Base-by-base conservation (phyloP, 371 early-diverging fungal species). In the Rhizopus arrhizus region DNA sequence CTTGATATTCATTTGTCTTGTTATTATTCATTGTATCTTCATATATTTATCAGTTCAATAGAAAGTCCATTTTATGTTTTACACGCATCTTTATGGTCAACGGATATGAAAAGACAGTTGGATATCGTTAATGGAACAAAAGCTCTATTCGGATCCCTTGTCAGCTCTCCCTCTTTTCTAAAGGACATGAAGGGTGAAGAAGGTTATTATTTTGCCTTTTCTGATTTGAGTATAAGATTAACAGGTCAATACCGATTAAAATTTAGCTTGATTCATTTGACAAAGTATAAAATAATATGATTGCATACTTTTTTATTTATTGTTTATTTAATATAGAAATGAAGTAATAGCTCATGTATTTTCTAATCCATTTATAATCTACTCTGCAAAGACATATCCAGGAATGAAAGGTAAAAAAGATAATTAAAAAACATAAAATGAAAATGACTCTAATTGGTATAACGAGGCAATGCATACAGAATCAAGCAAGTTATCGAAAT, bases 381-480 rank as follows among this genome's bases (percentile, higher is more conserved):
- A 69, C 52, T 63, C 80, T 9, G 83, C 84, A n/a, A 85, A 84
- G 61, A 31, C 59, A 5, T 88, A 87, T 58, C 89, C 87, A 5
- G 87, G 89, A 5, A 85, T 87, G 86, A 77, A 81, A 53, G 85
- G 86, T 87, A 74, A 22, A 22, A 22, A 22, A 22, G 22, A 22
- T 22, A 22, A 22, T 22, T 22, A 22, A 22, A 22, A 22, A 22
- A 22, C 22, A 22, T 22, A 22, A 22, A 22, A 22, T 22, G 22
- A 22, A 22, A 22, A 22, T 22, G 0, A 22, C 22, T 22, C 22
- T 22, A 22, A 22, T 22, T 22, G 22, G 22, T 22, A 22, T 22
- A 22, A 22, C 22, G 22, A 22, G 22, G 2, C 22, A 22, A 22
- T 22, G 22, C 22, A 22, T 22, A 22, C 22, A 22, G 83, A 78